These are phyloP conservation scores for Prunus yedoensis DNA, from an alignment of 331 rosid genomes.

Conservation along the genomic window DNA sequence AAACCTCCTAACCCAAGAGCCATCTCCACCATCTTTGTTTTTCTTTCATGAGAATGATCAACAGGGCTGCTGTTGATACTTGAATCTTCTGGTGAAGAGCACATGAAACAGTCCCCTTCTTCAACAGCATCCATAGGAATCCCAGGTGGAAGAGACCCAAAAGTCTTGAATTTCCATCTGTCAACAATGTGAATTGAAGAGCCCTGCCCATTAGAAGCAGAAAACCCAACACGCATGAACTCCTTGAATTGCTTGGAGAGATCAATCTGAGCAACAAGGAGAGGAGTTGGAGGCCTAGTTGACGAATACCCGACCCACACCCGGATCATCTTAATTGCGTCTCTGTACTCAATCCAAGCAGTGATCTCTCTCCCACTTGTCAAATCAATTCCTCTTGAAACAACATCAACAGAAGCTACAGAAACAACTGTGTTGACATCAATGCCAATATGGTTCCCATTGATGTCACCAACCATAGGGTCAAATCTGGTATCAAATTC, in stretches of 20 bases:
- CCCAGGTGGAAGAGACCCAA: slow-evolving; percentile 33
- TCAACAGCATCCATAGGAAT: slow-evolving; percentile 43
- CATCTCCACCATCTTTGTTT: slow-evolving; percentile 33
- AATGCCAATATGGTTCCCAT: slow-evolving; percentile 61
- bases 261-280: slow-evolving; percentile 56
- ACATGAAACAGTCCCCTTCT: slow-evolving; percentile 71
- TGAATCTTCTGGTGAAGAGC: slow-evolving; percentile 40
- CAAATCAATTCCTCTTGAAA: slow-evolving; percentile 53
- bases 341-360: slow-evolving; percentile 78
- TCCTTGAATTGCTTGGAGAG: slow-evolving; percentile 54
- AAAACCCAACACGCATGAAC: slow-evolving; percentile 79
- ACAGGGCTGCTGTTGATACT: not conserved
- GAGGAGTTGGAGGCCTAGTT: slow-evolving; percentile 47
- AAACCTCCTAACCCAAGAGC: slow-evolving; percentile 65
- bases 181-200: slow-evolving; percentile 52
- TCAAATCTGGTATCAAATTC: slow-evolving; percentile 69
- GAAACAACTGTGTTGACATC: slow-evolving; percentile 45
- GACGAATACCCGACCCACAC: slow-evolving; percentile 67
- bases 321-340: slow-evolving; percentile 48
- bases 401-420: slow-evolving; percentile 46
- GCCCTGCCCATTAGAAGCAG: slow-evolving; percentile 73
- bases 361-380: slow-evolving; percentile 54
- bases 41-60: not conserved
- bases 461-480: slow-evolving; percentile 64
- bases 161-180: slow-evolving; percentile 65